A percentile compares a stretch with the other conserved stretches of the same genome.
phyloP scores from a whole-genome alignment of 2,329 filamentous ascomycete species.

The Colletotrichum paranaense region DNA sequence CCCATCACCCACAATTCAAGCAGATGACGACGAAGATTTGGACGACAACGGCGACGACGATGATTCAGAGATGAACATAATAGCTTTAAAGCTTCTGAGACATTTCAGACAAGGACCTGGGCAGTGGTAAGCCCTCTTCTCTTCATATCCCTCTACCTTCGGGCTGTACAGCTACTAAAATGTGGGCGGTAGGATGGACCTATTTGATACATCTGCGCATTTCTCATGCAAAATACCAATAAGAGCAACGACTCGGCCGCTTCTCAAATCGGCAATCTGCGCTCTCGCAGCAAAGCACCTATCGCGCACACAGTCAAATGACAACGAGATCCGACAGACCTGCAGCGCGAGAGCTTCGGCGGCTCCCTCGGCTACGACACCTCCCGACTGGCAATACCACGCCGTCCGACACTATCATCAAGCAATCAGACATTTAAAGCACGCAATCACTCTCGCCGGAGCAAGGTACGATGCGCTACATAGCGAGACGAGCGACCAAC shows the following conservation, averaged over 20 bases:
- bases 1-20: too few relatives aligned
- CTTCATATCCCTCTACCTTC: neutral
- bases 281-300: constrained; percentile 73
- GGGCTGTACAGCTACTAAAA: too few relatives aligned
- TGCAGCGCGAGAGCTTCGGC: constrained; percentile 58
- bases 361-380: neutral
- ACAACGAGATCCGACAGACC: too few relatives aligned
- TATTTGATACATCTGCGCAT: constrained; percentile 67
- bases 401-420: constrained; percentile 8
- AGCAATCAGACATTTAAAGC: constrained; percentile 53
- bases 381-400: constrained; percentile 1
- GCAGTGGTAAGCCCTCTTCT: neutral
- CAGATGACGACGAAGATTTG: neutral
- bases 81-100: neutral
- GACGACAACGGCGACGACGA: neutral
- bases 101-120: constrained; percentile 26
- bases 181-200: constrained; percentile 54
- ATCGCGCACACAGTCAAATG: constrained; percentile 68
- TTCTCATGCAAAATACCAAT: constrained; percentile 71
- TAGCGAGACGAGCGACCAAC: constrained; percentile 38
- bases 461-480: constrained; percentile 41
- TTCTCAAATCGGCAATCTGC: constrained; percentile 62
- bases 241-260: constrained; percentile 60
- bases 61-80: neutral
- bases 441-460: neutral